Conservation (phyloP, 768 basidiomycete species). For the Auriscalpium orientale region DNA sequence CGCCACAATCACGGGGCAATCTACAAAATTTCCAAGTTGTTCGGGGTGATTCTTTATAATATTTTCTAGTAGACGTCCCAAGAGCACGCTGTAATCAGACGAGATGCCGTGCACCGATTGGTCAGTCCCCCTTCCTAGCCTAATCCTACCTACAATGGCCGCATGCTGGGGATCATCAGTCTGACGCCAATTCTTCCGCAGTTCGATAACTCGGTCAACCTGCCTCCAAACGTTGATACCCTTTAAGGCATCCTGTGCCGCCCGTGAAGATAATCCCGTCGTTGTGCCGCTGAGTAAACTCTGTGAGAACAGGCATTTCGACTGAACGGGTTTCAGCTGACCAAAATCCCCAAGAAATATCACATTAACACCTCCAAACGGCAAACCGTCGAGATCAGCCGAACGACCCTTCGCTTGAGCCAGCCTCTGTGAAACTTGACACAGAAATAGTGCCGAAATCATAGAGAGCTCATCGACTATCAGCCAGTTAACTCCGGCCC, state of each 20-base stretch:
- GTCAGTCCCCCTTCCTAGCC: not conserved
- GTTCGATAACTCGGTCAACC: not conserved
- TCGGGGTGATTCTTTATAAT: not conserved
- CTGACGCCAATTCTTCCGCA: not conserved
- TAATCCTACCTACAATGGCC: not conserved
- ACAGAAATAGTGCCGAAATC: not conserved
- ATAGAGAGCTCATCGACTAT: not conserved
- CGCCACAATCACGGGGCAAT: not conserved
- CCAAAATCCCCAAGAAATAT: not conserved
- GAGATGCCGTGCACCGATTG: not conserved
- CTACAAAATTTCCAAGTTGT: not conserved
- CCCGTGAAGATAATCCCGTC: not conserved
- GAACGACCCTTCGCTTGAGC: not conserved
- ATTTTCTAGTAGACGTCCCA: not conserved
- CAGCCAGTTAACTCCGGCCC: slow-evolving; percentile 12
- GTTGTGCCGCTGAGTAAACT: not conserved
- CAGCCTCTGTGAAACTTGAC: not conserved
- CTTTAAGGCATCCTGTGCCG: not conserved
- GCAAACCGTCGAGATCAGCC: not conserved
- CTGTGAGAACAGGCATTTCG: not conserved
- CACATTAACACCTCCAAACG: not conserved
- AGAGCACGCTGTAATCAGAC: not conserved
- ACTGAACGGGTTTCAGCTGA: not conserved
- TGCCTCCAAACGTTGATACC: not conserved
- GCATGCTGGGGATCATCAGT: not conserved